Percentiles rank a stretch among this genome's conserved stretches.
These are phyloP conservation scores for Eimeria maxima DNA, from an alignment of 169 alveolate genomes.

Conservation along the genomic window DNA sequence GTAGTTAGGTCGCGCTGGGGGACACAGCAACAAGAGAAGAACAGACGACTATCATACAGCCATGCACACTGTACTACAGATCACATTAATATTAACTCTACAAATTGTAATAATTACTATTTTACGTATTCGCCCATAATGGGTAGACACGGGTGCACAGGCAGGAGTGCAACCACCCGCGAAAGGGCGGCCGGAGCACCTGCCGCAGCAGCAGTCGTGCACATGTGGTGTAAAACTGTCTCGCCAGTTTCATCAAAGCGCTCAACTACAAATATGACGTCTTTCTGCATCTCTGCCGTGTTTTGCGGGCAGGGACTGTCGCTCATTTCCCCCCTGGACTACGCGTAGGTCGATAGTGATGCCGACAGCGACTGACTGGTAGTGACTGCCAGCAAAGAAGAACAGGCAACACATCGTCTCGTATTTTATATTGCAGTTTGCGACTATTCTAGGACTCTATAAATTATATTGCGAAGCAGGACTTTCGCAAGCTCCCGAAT, in stretches of 20 bases:
- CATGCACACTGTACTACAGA: not conserved
- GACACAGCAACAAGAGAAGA: not conserved
- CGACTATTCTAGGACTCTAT: not conserved
- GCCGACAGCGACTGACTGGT: slow-evolving; percentile 57
- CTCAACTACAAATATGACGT: slow-evolving; percentile 55
- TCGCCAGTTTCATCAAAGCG: slow-evolving; percentile 10
- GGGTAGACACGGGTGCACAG: slow-evolving; percentile 60
- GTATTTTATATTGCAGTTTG: not conserved
- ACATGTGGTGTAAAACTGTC: slow-evolving; percentile 12
- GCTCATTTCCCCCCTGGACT: slow-evolving; percentile 33
- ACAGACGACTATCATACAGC: not conserved
- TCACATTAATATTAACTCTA: not conserved
- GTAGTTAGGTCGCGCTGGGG: not conserved
- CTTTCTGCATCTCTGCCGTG: slow-evolving; percentile 73
- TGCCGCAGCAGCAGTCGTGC: slow-evolving; percentile 71
- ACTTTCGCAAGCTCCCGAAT: not conserved
- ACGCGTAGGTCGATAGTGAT: slow-evolving; percentile 56
- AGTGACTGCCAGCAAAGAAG: not conserved
- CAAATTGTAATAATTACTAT: not conserved
- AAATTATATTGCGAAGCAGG: not conserved
- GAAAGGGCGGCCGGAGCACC: slow-evolving; percentile 70
- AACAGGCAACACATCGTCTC: slow-evolving; percentile 34
- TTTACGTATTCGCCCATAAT: not conserved
- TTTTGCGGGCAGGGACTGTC: slow-evolving; percentile 58
- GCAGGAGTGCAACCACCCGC: slow-evolving; percentile 66